Percentiles rank a stretch among this genome's conserved stretches.
Conservation (phyloP, 176 grass and related monocot species). For the sorghum (Sorghum bicolor) region DNA sequence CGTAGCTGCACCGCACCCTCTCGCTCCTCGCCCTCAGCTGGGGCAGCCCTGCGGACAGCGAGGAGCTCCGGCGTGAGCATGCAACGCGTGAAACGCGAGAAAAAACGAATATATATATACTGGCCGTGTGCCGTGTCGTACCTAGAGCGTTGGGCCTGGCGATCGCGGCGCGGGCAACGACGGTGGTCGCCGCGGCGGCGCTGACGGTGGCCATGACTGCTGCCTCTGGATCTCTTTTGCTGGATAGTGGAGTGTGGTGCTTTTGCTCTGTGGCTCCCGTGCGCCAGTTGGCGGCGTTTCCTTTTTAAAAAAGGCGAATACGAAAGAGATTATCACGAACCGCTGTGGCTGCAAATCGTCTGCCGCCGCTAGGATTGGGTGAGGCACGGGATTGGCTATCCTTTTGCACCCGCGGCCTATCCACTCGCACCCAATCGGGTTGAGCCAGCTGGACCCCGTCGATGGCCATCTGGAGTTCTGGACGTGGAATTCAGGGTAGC, state of each 20-base stretch:
- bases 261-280: constrained; percentile 22
- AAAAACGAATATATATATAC: neutral
- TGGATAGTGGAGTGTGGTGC: neutral
- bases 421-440: constrained; percentile 33
- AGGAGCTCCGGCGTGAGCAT: neutral
- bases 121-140: constrained; percentile 3
- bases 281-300: constrained; percentile 14
- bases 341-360: constrained; percentile 37
- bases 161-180: constrained; percentile 39
- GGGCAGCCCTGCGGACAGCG: constrained; percentile 50
- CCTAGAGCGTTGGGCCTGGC: constrained; percentile 45
- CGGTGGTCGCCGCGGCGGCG: constrained; percentile 46
- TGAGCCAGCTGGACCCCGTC: constrained; percentile 37
- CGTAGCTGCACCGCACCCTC: constrained; percentile 62
- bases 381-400: constrained; percentile 44
- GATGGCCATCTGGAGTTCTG: neutral
- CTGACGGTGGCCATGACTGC: constrained; percentile 62
- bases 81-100: neutral
- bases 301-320: constrained; percentile 28
- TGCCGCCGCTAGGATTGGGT: constrained; percentile 43
- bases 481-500: neutral
- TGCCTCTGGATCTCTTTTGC: constrained; percentile 19
- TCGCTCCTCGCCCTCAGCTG: constrained; percentile 56
- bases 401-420: constrained; percentile 44
- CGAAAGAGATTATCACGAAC: constrained; percentile 34